These are phyloP conservation scores for Capronia americana DNA, from an alignment of 2,329 filamentous ascomycete genomes.

Conservation along the genomic window DNA sequence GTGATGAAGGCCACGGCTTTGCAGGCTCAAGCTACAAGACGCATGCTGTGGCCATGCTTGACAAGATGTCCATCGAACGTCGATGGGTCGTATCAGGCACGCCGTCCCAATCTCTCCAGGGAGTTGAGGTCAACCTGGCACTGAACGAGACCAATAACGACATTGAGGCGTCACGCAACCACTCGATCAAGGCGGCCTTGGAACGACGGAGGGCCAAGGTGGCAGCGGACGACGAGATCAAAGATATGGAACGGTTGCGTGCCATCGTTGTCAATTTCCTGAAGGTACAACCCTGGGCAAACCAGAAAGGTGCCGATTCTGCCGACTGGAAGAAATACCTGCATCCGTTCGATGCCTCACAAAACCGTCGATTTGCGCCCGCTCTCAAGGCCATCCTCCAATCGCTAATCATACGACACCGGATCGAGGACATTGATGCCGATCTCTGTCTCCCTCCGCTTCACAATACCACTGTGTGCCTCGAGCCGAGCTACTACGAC, in stretches of 20 bases:
- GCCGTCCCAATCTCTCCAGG: constrained; percentile 81
- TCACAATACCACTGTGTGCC: constrained; percentile 71
- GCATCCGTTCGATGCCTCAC: constrained; percentile 66
- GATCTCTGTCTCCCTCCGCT: constrained; percentile 73
- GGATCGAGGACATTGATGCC: constrained; percentile 69
- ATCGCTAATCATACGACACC: constrained; percentile 81
- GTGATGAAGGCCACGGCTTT: constrained; percentile 89
- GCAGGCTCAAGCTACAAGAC: constrained; percentile 70
- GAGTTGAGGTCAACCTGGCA: constrained; percentile 68
- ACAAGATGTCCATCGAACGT: constrained; percentile 66
- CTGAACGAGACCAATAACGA: constrained; percentile 46
- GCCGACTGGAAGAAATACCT: constrained; percentile 78
- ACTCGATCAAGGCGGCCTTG: constrained; percentile 30
- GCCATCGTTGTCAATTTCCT: constrained; percentile 73
- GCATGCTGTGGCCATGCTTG: constrained; percentile 61
- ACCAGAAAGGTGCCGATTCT: constrained; percentile 63
- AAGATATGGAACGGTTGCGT: constrained; percentile 71
- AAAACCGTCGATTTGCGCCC: constrained; percentile 52
- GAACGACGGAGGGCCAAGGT: constrained; percentile 45
- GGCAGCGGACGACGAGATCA: constrained; percentile 60
- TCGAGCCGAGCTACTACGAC: constrained; percentile 85
- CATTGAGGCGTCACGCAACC: constrained; percentile 18
- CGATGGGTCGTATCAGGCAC: constrained; percentile 93
- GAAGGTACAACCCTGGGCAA: constrained; percentile 78
- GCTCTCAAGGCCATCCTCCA: constrained; percentile 72